Evolutionary conservation across 495 filamentous ascomycete genomes (phyloP).

Genomic region (Penicillium nucicola): DNA sequence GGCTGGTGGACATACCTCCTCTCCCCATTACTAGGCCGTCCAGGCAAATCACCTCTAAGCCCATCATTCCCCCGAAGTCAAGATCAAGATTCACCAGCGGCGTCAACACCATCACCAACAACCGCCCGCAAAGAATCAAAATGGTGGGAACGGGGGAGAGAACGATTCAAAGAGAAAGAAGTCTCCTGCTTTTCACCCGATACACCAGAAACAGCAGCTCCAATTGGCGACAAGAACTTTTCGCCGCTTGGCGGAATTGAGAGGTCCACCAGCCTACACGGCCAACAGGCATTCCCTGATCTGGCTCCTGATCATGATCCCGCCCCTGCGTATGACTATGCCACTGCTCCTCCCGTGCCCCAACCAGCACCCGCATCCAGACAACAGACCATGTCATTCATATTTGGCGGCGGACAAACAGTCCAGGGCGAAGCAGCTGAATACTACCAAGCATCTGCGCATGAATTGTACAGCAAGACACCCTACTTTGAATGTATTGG

Average conservation of each 20-base stretch:
- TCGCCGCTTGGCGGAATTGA: conserved; percentile 13
- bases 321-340: background rate
- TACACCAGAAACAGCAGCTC: conserved; percentile 13
- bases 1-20: conserved; percentile 90
- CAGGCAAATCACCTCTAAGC: conserved; percentile 31
- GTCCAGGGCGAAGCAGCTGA: conserved; percentile 47
- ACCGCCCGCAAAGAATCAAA: conserved; percentile 6
- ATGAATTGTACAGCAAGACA: conserved; percentile 46
- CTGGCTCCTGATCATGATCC: background rate
- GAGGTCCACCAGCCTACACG: background rate
- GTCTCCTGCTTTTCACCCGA: conserved; percentile 38
- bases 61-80: conserved; percentile 22
- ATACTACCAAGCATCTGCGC: conserved; percentile 52
- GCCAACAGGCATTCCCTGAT: background rate
- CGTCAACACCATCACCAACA: conserved; percentile 26
- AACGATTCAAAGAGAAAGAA: conserved; percentile 24
- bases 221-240: conserved; percentile 11
- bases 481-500: conserved; percentile 51
- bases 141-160: conserved; percentile 35
- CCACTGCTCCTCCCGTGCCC: background rate
- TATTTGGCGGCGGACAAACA: conserved; percentile 22
- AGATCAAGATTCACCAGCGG: conserved; percentile 21
- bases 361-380: background rate
- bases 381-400: conserved; percentile 19
- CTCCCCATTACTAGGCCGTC: conserved; percentile 63